Percentiles rank a stretch among this genome's conserved stretches.
Evolutionary conservation across 1,284 basidiomycete species (phyloP).

Genomic region (Rhodotorula sp.): DNA sequence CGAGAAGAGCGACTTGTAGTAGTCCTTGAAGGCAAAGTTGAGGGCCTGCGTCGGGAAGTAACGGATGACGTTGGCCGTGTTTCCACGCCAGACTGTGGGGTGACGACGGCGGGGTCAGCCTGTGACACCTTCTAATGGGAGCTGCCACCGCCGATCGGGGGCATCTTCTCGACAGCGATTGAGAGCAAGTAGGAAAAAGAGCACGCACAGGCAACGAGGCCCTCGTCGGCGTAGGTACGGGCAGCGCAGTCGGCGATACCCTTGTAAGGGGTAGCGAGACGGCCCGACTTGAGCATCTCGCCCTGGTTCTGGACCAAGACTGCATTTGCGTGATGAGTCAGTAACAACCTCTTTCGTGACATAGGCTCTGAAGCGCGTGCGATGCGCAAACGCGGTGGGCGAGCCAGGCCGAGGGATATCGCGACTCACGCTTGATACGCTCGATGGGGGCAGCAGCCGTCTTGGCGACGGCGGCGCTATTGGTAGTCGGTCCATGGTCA

Average conservation of each 20-base stretch:
- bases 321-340: conserved; percentile 38
- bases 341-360: not conserved
- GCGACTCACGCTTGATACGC: conserved; percentile 70
- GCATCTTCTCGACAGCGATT: too few species aligned
- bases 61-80: conserved; percentile 96
- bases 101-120: too few species aligned
- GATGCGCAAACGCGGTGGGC: not conserved
- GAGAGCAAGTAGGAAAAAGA: not conserved
- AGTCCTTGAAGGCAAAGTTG: conserved; percentile 81
- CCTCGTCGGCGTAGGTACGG: conserved; percentile 88
- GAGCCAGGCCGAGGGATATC: not conserved
- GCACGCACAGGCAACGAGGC: conserved; percentile 63
- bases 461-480: conserved; percentile 76
- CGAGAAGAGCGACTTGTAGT: conserved; percentile 85
- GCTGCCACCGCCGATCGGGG: too few species aligned
- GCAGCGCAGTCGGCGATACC: conserved; percentile 82
- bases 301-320: conserved; percentile 94
- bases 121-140: too few species aligned
- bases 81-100: conserved; percentile 76
- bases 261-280: conserved; percentile 65
- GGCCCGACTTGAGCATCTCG: conserved; percentile 50
- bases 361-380: conserved; percentile 22
- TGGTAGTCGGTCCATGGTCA: not conserved
- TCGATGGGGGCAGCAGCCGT: conserved; percentile 97
- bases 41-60: conserved; percentile 96